Evolutionary conservation across 2,329 filamentous ascomycete genomes (phyloP), one percentile per base, ranked within the genome.

Genomic region (Ophiostoma triangulosporum): DNA sequence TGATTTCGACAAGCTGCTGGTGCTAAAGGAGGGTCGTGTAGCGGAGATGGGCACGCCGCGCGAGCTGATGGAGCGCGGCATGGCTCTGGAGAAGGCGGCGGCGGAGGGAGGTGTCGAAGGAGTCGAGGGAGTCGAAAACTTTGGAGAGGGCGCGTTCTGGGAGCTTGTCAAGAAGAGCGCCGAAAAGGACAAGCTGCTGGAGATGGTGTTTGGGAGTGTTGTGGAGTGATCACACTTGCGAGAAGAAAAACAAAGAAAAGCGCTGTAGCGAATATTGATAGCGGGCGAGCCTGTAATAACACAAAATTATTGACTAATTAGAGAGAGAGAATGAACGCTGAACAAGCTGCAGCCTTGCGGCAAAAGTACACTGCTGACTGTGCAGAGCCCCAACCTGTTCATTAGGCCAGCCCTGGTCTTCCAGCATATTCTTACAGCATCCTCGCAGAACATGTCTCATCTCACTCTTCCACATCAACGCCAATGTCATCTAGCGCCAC

Each of bases 1-100:
- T 6, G 73, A 75, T 59, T 77, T 75, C 62, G 74, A 77, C 59
- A 66, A 65, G 27, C 64, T 78, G 43, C 64, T 73, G 15, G 73
- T 77, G 20, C 68, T 78, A 63, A 68, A 74, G 35, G 64, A 67
- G 32, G 75, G 75, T 1, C 60, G 63, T 32, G 65, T 77, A 24
- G 70, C 70, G 0, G 74, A 77, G 63, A 60, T 68, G 48, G 68
- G 65, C 3, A 63, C 60, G 12, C 67, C 67, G 6, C 52, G 50
- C 45, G 65, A 71, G 54, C 58, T 77, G 62, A 61, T 76, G 60
- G 60, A 61, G 57, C 64, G 61, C 9, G 65, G 65, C 2, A 65
- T 67, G 60, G 64, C 67, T 20, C 48, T 53, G 4, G 60, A 56
- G 14, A 40, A 36, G 53, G 27, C 52, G 51, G n/a, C 48, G 6